Percentiles rank a stretch among this genome's conserved stretches.
Conservation (phyloP, 1,284 basidiomycete genomes). For the Irpex sp. region DNA sequence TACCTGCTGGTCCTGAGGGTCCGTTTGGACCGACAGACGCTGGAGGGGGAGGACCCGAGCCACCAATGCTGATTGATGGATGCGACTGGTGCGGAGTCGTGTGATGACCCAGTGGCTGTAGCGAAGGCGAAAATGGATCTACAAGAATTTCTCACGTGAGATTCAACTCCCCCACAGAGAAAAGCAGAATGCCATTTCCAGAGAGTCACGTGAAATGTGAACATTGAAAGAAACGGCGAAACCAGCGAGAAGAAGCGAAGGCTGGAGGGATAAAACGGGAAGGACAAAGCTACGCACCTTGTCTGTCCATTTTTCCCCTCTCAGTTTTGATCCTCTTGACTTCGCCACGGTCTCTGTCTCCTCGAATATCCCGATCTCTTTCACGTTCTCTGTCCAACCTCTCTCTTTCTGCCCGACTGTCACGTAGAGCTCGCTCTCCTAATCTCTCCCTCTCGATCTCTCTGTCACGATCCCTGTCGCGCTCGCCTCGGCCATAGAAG, state of each 20-base stretch:
- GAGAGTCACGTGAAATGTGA: neutral
- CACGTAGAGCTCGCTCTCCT: slow-evolving; percentile 22
- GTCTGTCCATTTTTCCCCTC: slow-evolving; percentile 21
- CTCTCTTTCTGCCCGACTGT: slow-evolving; percentile 26
- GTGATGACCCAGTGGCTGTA: slow-evolving; percentile 10
- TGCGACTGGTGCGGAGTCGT: slow-evolving; percentile 9
- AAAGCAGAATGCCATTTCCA: neutral
- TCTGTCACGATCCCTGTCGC: slow-evolving; percentile 30
- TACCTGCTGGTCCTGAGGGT: slow-evolving; percentile 2
- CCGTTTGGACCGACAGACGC: slow-evolving; percentile 2
- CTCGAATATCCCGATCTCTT: slow-evolving; percentile 13
- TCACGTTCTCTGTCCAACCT: slow-evolving; percentile 21
- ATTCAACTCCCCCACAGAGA: neutral
- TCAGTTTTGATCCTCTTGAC: slow-evolving; percentile 35
- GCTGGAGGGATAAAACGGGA: neutral
- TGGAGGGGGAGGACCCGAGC: neutral
- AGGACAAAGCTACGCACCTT: slow-evolving; percentile 6
- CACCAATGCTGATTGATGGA: slow-evolving; percentile 11
- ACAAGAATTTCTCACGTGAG: neutral
- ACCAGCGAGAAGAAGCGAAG: neutral
- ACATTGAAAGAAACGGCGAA: neutral
- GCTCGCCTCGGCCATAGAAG: slow-evolving; percentile 18
- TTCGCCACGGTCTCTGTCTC: slow-evolving; percentile 23
- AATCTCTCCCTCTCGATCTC: slow-evolving; percentile 28
- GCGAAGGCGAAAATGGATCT: slow-evolving; percentile 16